Conservation (phyloP, 2,329 filamentous ascomycete species). For the Aotearoamyces nothofagi region DNA sequence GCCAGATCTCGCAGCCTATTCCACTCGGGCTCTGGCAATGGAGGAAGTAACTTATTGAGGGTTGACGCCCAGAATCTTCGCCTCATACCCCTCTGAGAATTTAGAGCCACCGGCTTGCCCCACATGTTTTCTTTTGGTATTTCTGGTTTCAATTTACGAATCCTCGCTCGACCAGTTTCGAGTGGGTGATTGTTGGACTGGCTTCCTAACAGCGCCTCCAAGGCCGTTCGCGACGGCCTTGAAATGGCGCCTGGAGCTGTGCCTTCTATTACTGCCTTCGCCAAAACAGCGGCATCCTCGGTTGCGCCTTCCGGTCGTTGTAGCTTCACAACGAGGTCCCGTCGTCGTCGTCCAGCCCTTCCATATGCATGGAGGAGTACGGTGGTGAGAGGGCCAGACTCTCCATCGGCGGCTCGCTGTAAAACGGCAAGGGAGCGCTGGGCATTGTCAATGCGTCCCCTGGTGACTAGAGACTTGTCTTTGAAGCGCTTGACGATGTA, state of each 20-base stretch:
- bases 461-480: constrained; percentile 18
- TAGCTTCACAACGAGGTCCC: constrained; percentile 28
- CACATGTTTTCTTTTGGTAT: constrained; percentile 32
- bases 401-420: constrained; percentile 36
- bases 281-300: constrained; percentile 8
- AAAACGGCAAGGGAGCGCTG: constrained; percentile 29
- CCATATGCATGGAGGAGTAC: constrained; percentile 36
- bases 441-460: constrained; percentile 22
- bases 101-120: constrained; percentile 28
- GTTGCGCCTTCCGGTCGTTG: constrained; percentile 17
- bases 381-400: constrained; percentile 27
- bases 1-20: constrained; percentile 33
- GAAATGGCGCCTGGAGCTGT: constrained; percentile 1
- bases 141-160: constrained; percentile 15
- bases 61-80: constrained; percentile 31
- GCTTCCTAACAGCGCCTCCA: constrained; percentile 11
- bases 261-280: neutral
- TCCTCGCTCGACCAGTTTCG: constrained; percentile 4
- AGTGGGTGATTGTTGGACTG: constrained; percentile 9
- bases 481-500: constrained; percentile 32
- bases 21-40: constrained; percentile 38
- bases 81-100: constrained; percentile 25
- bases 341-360: constrained; percentile 33
- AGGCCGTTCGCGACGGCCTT: neutral
- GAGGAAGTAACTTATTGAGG: constrained; percentile 34